A percentile compares a stretch with the other conserved stretches of the same genome.
Conservation (phyloP, 371 early-diverging fungal genomes). For the Amoeboaphelidium protococcarum region DNA sequence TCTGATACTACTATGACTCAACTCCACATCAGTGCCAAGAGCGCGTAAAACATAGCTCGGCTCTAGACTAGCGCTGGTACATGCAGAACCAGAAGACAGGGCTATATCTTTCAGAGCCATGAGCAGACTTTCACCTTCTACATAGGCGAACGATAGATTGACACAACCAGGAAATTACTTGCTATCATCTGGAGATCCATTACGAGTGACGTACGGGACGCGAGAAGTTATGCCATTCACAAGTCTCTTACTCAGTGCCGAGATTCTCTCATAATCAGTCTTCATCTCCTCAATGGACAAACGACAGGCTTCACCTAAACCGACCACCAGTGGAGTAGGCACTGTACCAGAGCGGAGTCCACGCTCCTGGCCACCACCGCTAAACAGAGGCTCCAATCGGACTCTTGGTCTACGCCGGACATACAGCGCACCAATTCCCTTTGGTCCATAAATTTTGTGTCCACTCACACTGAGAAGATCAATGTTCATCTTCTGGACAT, state of each 20-base stretch:
- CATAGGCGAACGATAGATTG: slow-evolving; percentile 96
- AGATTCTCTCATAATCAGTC: slow-evolving; percentile 54
- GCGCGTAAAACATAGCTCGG: slow-evolving; percentile 97
- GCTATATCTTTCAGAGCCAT: slow-evolving; percentile 98
- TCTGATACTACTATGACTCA: slow-evolving; percentile 93
- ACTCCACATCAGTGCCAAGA: slow-evolving; percentile 91
- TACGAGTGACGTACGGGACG: slow-evolving; percentile 55
- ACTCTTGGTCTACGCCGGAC: slow-evolving; percentile 89
- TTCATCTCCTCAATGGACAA: slow-evolving; percentile 70
- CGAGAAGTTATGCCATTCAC: slow-evolving; percentile 45
- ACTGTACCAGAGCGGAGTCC: slow-evolving; percentile 95
- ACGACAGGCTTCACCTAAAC: slow-evolving; percentile 86
- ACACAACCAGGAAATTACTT: slow-evolving; percentile 70
- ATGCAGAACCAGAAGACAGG: slow-evolving; percentile 90
- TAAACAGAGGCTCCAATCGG: slow-evolving; percentile 68
- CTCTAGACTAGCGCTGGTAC: slow-evolving; percentile 96
- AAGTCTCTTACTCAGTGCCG: slow-evolving; percentile 42
- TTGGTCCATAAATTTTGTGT: slow-evolving; percentile 98
- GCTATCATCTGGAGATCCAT: slow-evolving; percentile 51
- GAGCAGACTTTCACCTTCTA: slow-evolving; percentile 97
- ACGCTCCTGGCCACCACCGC: slow-evolving; percentile 98
- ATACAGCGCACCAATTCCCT: slow-evolving; percentile 91
- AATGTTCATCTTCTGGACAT: slow-evolving; percentile 87
- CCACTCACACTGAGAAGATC: slow-evolving; percentile 93
- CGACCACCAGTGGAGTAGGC: slow-evolving; percentile 83